Evolutionary conservation across 2,329 filamentous ascomycete species (phyloP), one percentile per base, ranked within the genome.

Genomic region (Domatiomyces catenatus): DNA sequence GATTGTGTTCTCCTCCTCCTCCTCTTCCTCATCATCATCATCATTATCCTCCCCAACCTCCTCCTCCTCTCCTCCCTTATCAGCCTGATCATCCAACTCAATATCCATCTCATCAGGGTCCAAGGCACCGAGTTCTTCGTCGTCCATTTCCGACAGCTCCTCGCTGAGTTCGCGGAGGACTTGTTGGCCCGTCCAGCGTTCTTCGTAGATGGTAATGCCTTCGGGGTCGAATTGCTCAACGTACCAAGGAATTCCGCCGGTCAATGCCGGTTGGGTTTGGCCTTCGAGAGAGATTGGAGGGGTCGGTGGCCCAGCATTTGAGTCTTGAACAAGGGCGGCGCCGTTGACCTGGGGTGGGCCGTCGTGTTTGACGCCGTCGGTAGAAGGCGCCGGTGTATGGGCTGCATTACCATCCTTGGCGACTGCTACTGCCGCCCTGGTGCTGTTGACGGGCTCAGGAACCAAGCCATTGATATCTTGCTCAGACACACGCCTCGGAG

Each of bases 201-300:
- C 84, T 56, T 83, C 83, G 50, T 85, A 73, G 8, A 90, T 78
- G 0, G 83, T 90, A 0, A 87, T 94, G 51, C 88, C 90, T 49
- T 79, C 61, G 50, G 85, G 83, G 48, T 92, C 79, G 62, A 93
- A 93, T 7, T 79, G 75, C 61, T 85, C 78, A 52, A 94, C 76
- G 65, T 94, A 94, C 87, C 88, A 95, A 6, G 86, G 80, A 10
- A 94, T 73, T 32, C 90, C 90, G 52, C 90, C 90, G 47, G 83
- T 75, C 44, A 87, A 70, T 10, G 75, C 70, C 36, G 64, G 60
- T 49, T 69, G 68, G 48, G 69, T 17, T 42, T 69, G 65, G n/a
- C 63, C 66, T 51, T 68, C 63, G 48, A 63, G 63, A 52, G 64
- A 68, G 53, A 67, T 64, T 54, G 66, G 67, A 48, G 64, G 68